Evolutionary conservation across 148 eudicot genomes (phyloP).

Genomic region (Vaccinium vitisidaea): DNA sequence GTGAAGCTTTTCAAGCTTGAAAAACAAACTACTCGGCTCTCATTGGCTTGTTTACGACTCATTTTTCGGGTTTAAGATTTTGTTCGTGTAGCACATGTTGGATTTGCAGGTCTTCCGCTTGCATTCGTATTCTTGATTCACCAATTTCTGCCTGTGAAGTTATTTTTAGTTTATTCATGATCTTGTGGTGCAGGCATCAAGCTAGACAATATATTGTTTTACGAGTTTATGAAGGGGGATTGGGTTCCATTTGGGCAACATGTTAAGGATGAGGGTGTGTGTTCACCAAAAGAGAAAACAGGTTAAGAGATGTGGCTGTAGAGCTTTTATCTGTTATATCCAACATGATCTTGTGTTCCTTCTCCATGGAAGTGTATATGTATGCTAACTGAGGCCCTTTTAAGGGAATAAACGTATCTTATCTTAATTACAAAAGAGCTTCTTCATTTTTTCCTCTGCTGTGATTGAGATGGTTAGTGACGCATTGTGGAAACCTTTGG

Average conservation of each 20-base stretch:
- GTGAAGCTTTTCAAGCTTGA: background rate
- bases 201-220: background rate
- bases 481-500: background rate
- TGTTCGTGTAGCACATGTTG: background rate
- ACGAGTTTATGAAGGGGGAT: background rate
- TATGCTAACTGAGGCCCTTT: constrained; percentile 8
- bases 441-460: constrained; percentile 11
- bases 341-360: constrained; percentile 12
- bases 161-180: background rate
- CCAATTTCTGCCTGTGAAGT: background rate
- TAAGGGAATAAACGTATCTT: constrained; percentile 10
- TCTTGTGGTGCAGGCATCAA: background rate
- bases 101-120: background rate
- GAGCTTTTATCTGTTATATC: background rate
- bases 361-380: constrained; percentile 20
- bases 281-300: no score
- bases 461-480: constrained; percentile 7
- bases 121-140: background rate
- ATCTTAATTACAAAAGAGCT: background rate
- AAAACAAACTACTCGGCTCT: background rate
- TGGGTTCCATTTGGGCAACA: constrained; percentile 5
- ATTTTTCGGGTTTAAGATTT: background rate
- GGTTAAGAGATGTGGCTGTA: background rate
- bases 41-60: background rate
- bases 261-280: background rate